Percentiles rank a stretch among this genome's conserved stretches.
Conservation (phyloP, 495 filamentous ascomycete species). For the Aspergillus ostianus region DNA sequence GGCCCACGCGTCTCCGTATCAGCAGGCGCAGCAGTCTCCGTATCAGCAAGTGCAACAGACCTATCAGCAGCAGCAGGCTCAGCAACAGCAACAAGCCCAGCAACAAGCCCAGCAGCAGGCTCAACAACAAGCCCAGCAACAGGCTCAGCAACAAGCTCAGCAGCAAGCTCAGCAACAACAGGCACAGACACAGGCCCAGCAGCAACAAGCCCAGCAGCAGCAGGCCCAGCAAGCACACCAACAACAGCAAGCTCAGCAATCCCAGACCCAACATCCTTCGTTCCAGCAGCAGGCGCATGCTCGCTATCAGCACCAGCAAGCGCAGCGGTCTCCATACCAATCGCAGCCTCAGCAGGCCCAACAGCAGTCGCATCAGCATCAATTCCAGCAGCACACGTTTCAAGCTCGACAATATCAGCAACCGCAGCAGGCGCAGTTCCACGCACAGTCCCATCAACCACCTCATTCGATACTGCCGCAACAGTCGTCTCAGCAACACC, state of each 20-base stretch:
- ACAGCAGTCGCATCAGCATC: constrained; percentile 21
- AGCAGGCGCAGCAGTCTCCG: constrained; percentile 16
- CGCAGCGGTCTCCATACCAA: constrained; percentile 8
- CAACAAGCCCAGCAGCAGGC: constrained; percentile 16
- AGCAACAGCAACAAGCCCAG: constrained; percentile 10
- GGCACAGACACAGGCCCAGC: constrained; percentile 11
- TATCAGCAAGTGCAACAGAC: constrained; percentile 24
- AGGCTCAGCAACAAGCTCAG: constrained; percentile 26
- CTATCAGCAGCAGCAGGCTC: constrained; percentile 19
- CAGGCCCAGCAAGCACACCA: constrained; percentile 13
- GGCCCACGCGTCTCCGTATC: constrained; percentile 8
- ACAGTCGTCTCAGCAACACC: no score
- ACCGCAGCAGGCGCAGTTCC: constrained; percentile 21
- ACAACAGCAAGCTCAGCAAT: constrained; percentile 21
- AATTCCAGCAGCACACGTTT: constrained; percentile 21
- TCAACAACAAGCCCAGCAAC: constrained; percentile 8
- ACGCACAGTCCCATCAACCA: constrained; percentile 24
- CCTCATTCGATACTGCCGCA: neutral
- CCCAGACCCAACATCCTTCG: constrained; percentile 23
- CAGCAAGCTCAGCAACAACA: constrained; percentile 7
- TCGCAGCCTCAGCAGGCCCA: constrained; percentile 25
- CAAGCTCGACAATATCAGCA: constrained; percentile 27
- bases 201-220: constrained; percentile 12
- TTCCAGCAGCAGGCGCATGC: constrained; percentile 26
- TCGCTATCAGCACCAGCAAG: constrained; percentile 24